Evolutionary conservation across 257 asterid species (phyloP), one percentile per base, ranked within the genome.

Genomic region (Penstemon eatonii): DNA sequence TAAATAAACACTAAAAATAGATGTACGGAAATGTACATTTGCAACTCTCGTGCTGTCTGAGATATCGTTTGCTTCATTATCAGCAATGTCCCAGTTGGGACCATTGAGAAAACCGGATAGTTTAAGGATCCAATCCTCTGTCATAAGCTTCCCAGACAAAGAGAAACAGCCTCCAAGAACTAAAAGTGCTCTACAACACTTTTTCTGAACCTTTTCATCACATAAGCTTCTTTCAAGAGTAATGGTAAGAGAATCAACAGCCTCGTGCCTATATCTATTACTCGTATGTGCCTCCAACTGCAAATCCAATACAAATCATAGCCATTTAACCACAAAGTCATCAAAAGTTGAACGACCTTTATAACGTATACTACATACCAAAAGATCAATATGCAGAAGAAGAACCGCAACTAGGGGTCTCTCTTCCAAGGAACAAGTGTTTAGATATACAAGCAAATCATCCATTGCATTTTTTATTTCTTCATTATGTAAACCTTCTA

Each of bases 61-160:
- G 15, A 13, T 19, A 36, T 71, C 71, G 39, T 68, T 56, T 52
- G 76, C 73, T 66, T 82, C 79, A 62, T 51, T 58, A 2, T 80
- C 87, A 51, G 82, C 76, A 71, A 60, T 64, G 61, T 84, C 90
- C 73, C 70, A 79, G 53, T 66, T 90, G 3, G 87, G 93, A 39
- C 96, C 83, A 43, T 75, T 83, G 61, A 85, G 95, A 79, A 86
- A 86, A 1, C 97, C 96, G 4, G 89, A 84, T 62, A 78, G 80
- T 71, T 85, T 85, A 36, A 91, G 77, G 71, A 87, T 79, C 95
- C 95, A 86, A 79, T 91, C 96, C 81, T 90, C 96, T 10, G 95
- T 91, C 97, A 88, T 86, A 56, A 88, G 84, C 75, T 90, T 91
- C 65, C 96, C 95, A 3, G 84, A 81, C 13, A 76, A 80, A 3